Evolutionary conservation across 139 green algal genomes (phyloP), one percentile per base, ranked within the genome.

Genomic region (Micromonas commoda): DNA sequence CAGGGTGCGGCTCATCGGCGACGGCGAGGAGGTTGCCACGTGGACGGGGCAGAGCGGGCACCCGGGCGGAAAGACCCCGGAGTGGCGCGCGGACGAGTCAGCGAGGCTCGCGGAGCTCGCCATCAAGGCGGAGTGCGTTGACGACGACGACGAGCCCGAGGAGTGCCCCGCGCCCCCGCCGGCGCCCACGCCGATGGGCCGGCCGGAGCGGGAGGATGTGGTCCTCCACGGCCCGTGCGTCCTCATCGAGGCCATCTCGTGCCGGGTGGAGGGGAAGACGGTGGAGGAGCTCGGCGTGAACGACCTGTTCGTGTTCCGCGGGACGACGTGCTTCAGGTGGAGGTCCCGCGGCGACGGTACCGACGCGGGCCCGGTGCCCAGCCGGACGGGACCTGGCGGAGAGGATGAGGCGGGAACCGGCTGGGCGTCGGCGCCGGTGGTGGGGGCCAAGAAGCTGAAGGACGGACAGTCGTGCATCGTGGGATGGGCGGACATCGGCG

Each of bases 401-500:
- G 63, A 70, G 31, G 63, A 70, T 23, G 63, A 70, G 6, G 63
- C 1, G 6, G 9, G 9, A 16, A 57, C 9, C 45, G 16, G n/a
- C n/a, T n/a, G n/a, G n/a, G n/a, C n/a, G n/a, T n/a, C n/a, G n/a
- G n/a, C n/a, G n/a, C n/a, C n/a, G n/a, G 2, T 37, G 31, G 24
- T 39, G 31, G 63, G 23, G 63, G 63, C 24, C 28, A 31, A 31
- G 2, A 70, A 70, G 31, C 20, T 23, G 28, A n/a, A n/a, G 68
- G 45, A 57, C 9, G 45, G 16, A 9, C 9, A 57, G 45, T 23
- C 9, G 9, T 60, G 21, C 68, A 75, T 75, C 68, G 33, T 33
- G 21, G 68, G 68, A 33, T 75, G 68, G 68, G 53, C 68, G 9
- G 68, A 75, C 31, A 75, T 75, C 37, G 68, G 68, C 68, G 68